These are phyloP conservation scores for Purshia tridentata DNA, from an alignment of 306 rosid species.

Conservation along the genomic window DNA sequence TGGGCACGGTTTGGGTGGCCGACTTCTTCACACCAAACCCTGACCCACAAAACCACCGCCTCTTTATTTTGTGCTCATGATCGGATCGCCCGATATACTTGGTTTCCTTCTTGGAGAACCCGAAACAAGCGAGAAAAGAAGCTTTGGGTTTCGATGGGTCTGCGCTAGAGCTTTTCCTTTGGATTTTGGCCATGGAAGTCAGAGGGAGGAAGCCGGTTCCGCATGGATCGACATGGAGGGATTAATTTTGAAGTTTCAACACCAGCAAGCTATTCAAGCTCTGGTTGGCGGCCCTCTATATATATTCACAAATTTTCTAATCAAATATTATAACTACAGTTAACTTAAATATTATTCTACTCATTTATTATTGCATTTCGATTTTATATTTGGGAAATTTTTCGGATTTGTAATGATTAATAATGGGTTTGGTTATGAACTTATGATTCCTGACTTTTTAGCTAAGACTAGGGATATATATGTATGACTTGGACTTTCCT, in stretches of 20 bases:
- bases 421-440: conserved; percentile 16
- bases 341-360: too few relatives aligned
- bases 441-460: too few relatives aligned
- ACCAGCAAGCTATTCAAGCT: too few relatives aligned
- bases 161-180: not conserved
- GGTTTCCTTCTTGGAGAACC: conserved; percentile 20
- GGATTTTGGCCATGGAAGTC: conserved; percentile 56
- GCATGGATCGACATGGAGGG: conserved; percentile 2
- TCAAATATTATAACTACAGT: too few relatives aligned
- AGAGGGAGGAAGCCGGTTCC: not conserved
- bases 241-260: too few relatives aligned
- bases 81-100: not conserved
- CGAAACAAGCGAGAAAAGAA: conserved; percentile 46
- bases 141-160: conserved; percentile 22
- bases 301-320: not conserved
- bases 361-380: too few relatives aligned
- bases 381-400: not conserved
- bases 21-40: conserved; percentile 30
- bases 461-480: not conserved
- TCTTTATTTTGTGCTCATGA: conserved; percentile 2
- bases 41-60: conserved; percentile 37
- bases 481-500: conserved; percentile 26
- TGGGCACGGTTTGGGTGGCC: conserved; percentile 52
- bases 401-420: not conserved
- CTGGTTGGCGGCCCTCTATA: too few relatives aligned